Base-by-base conservation (phyloP, 1,139 yeast genomes). In the Blastobotrys aristatus region DNA sequence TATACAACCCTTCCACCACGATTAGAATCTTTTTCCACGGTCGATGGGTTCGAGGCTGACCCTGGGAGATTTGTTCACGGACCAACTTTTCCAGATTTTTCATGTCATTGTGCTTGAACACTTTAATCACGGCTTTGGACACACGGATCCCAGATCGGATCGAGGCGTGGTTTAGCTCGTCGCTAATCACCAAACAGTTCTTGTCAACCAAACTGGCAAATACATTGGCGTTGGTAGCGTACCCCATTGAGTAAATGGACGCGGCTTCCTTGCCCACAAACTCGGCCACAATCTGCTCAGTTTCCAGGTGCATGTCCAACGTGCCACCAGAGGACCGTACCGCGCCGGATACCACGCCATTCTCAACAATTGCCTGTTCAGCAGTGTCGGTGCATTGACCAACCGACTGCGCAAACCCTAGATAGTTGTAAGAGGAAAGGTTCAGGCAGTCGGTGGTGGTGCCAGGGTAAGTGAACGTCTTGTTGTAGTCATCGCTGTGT, bases 11-110 rank as follows among this genome's bases (percentile, higher is more conserved):
- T 72, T 92, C 99, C 41, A 92, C 95, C 48, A 95, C 94, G 57
- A 92, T 79, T 55, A 94, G 69, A 53, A 92, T 92, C 68, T 92
- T 94, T 59, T 82, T 83, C 98, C 98, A 92, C 4, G 99, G 98
- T 56, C 97, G 84, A 65, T 90, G 97, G 18, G 94, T 82, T 64
- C 88, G 85, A 47, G 97, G 95, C 71, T 92, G 98, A 51, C 99
- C 99, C 66, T 88, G 95, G 18, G 95, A 83, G 59, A 92, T 94
- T 58, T 87, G 87, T 58, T 87, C 92, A 60, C 96, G 78, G 34
- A 92, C 69, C 49, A 90, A 69, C 54, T 78, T 77, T 67, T 94
- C 98, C 57, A 92, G 75, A 47, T 74, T 81, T 4, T 74, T 75
- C 89, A 88, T 86, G 68, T 92, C 90, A 65, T 90, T 92, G 67